Evolutionary conservation across 1,284 basidiomycete genomes (phyloP).

Genomic region (Porogramme epimiltina): DNA sequence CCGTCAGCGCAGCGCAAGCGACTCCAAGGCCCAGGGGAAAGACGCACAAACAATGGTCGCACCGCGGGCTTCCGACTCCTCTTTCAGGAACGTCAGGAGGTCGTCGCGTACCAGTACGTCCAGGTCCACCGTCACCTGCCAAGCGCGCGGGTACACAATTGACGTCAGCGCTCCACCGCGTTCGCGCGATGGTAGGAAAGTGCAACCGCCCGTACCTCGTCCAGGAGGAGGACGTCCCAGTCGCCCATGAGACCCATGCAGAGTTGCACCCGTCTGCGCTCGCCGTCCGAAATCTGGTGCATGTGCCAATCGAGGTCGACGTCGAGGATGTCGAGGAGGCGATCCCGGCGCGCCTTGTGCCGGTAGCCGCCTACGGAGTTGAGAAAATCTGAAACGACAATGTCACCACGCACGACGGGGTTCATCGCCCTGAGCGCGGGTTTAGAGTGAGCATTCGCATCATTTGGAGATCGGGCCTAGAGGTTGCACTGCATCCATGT

Average conservation of each 20-base stretch:
- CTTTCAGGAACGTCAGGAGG: slow-evolving; percentile 84
- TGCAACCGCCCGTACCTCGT: slow-evolving; percentile 64
- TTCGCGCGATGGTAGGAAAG: not conserved
- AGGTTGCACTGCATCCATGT: no score
- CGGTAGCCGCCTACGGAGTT: slow-evolving; percentile 96
- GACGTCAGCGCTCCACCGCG: not conserved
- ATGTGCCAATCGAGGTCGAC: slow-evolving; percentile 94
- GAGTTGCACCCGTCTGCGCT: slow-evolving; percentile 91
- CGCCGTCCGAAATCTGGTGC: slow-evolving; percentile 95
- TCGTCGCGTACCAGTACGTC: slow-evolving; percentile 96
- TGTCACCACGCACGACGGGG: slow-evolving; percentile 92
- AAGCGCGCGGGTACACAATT: not conserved
- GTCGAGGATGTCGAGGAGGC: slow-evolving; percentile 88
- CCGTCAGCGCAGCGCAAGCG: not conserved
- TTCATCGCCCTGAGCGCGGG: slow-evolving; percentile 83
- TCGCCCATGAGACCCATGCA: slow-evolving; percentile 96
- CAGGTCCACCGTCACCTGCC: slow-evolving; percentile 94
- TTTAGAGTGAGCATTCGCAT: no score
- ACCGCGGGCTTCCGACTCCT: slow-evolving; percentile 79
- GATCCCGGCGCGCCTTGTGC: slow-evolving; percentile 87
- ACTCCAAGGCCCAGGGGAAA: not conserved
- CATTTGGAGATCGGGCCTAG: no score
- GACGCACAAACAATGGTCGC: slow-evolving; percentile 89
- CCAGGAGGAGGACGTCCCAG: slow-evolving; percentile 92
- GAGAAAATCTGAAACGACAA: slow-evolving; percentile 86